A percentile compares a stretch with the other conserved stretches of the same genome.
Evolutionary conservation across 2,329 filamentous ascomycete species (phyloP).

Genomic region (Thelonectria rubi): DNA sequence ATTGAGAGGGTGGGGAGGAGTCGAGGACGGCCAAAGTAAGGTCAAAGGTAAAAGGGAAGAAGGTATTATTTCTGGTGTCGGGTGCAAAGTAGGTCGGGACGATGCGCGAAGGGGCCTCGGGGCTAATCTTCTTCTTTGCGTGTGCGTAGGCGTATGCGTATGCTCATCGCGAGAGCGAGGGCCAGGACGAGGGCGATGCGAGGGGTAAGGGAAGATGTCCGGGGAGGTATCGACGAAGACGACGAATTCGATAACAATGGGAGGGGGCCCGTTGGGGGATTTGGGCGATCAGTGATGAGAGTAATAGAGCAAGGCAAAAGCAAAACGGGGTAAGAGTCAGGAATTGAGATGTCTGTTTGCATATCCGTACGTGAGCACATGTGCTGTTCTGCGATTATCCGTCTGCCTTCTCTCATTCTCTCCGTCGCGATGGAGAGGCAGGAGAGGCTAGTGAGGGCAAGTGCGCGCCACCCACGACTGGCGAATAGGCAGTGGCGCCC

Average conservation of each 20-base stretch:
- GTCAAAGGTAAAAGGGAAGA: not conserved
- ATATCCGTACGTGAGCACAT: no score
- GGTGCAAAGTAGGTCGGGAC: not conserved
- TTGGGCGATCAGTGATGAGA: not conserved
- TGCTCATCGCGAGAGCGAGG: not conserved
- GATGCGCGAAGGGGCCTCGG: not conserved
- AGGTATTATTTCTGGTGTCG: not conserved
- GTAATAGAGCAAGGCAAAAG: not conserved
- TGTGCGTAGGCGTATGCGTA: not conserved
- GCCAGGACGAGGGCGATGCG: no score
- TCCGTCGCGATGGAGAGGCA: not conserved
- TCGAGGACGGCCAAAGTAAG: not conserved
- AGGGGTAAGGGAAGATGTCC: no score
- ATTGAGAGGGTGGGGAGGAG: conserved; percentile 10
- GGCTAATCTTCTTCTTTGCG: not conserved
- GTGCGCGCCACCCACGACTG: not conserved
- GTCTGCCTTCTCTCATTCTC: not conserved
- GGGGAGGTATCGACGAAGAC: no score
- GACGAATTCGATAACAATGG: not conserved
- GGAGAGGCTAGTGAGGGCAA: not conserved
- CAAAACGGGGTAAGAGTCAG: not conserved
- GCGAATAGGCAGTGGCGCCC: no score
- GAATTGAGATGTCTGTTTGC: no score
- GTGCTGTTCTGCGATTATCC: no score
- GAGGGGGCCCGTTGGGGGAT: not conserved